These are phyloP conservation scores for Colletotrichum sp. DNA, from an alignment of 2,329 filamentous ascomycete genomes.

Conservation along the genomic window DNA sequence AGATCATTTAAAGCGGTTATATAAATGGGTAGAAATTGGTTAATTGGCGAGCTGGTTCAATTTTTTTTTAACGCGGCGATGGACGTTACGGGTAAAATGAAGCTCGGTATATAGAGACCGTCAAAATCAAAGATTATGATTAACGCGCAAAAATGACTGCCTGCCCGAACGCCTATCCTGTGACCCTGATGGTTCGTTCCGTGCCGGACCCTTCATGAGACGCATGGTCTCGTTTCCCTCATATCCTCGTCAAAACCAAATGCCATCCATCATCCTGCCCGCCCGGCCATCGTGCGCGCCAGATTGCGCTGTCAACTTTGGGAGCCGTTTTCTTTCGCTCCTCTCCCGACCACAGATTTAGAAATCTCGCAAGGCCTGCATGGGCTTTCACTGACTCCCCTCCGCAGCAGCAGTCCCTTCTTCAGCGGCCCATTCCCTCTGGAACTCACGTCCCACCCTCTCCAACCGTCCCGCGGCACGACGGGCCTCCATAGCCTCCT, in stretches of 20 bases:
- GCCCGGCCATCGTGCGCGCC: not conserved
- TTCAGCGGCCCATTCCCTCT: conserved; percentile 54
- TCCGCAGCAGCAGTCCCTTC: conserved; percentile 15
- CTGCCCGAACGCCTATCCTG: conserved; percentile 5
- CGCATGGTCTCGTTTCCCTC: conserved; percentile 6
- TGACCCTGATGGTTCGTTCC: not conserved
- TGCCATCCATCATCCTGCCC: not conserved
- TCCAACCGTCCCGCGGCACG: conserved; percentile 59
- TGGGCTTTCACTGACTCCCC: not conserved
- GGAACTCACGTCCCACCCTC: conserved; percentile 58
- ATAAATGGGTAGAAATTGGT: conserved; percentile 18
- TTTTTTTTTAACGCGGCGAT: conserved; percentile 18
- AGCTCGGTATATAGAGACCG: conserved; percentile 22
- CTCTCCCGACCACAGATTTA: not conserved
- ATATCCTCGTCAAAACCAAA: not conserved
- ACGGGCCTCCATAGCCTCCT: conserved; percentile 55
- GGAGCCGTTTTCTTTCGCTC: not conserved
- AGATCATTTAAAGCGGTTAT: conserved; percentile 75
- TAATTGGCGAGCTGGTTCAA: conserved; percentile 13
- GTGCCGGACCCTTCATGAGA: not conserved
- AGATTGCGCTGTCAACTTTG: not conserved
- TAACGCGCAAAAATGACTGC: conserved; percentile 7
- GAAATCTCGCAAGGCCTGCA: not conserved
- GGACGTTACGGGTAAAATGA: conserved; percentile 22
- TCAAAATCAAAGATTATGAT: conserved; percentile 24